phyloP scores from a whole-genome alignment of 1,139 yeast species.

The Candida freyschussii region DNA sequence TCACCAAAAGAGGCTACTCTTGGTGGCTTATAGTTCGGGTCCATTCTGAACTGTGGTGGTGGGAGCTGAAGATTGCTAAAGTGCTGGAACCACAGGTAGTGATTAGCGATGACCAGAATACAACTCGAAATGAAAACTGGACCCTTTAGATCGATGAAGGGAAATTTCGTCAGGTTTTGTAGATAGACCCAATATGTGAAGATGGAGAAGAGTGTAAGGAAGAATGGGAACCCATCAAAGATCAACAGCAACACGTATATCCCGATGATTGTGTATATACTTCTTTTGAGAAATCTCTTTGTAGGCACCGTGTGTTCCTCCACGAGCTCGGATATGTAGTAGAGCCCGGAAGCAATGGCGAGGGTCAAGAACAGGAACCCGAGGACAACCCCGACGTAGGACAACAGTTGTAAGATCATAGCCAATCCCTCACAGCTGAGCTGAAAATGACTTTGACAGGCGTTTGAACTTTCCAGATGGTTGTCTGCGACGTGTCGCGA shows the following conservation, averaged over 20 bases:
- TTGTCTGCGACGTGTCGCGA: no score
- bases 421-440: no score
- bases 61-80: conserved; percentile 64
- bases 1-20: conserved; percentile 79
- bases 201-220: conserved; percentile 59
- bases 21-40: conserved; percentile 58
- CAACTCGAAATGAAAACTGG: conserved; percentile 71
- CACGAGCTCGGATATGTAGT: conserved; percentile 84
- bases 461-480: no score
- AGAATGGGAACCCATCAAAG: conserved; percentile 76
- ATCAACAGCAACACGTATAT: conserved; percentile 52
- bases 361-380: conserved; percentile 74
- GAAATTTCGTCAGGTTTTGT: conserved; percentile 75
- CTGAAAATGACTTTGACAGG: no score
- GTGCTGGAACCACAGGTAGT: conserved; percentile 84
- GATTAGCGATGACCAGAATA: conserved; percentile 69
- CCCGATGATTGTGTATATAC: conserved; percentile 56
- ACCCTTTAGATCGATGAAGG: conserved; percentile 71
- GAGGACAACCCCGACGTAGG: conserved; percentile 64
- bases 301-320: conserved; percentile 92
- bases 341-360: conserved; percentile 82
- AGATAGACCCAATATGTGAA: conserved; percentile 67
- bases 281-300: conserved; percentile 55
- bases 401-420: conserved; percentile 52
- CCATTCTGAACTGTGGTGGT: conserved; percentile 46